Base-by-base conservation (phyloP, 1,284 basidiomycete genomes). In the Grifola frondosa region DNA sequence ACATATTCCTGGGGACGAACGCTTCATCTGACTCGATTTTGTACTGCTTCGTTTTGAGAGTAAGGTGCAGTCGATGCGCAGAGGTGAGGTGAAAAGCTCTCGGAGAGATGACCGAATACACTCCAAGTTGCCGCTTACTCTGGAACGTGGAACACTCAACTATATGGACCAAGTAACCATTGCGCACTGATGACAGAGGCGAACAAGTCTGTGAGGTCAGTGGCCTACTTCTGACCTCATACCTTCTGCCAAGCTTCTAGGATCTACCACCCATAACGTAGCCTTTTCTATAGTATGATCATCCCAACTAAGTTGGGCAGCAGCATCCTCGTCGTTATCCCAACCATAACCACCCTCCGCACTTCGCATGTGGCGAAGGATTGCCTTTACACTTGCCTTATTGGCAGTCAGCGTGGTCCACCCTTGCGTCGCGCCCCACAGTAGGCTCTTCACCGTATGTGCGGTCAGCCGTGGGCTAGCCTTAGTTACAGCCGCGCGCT, bases 351-450 rank as follows among this genome's bases (percentile, higher is more conserved):
- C 59, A 5, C 68, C 67, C 39, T 64, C 38, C 20, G 44, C 33
- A n/a, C 51, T 46, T 40, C 56, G 72, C 56, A 81, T 73, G 57
- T 82, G 82, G 47, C 75, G 71, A 49, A 89, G 58, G 26, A 91
- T 71, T n/a, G 83, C 80, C 58, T 78, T 81, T 22, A 91, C 79
- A 50, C 88, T 88, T 24, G 83, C 76, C 53, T 79, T 77, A 51
- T 91, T 91, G 15, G 88, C 87, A 5, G 86, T 89, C 35, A 92
- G 67, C 16, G 87, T 91, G 43, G 90, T 91, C 84, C 88, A 85
- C 1, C 84, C 81, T 23, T 78, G 69, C 29, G 65, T 67, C 0
- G 84, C 80, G 19, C 88, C 90, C 62, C 77, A 77, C 9, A 84
- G 68, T 66, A 88, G 68, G 50, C 82, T 85, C 41, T 80, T 73